Conservation (phyloP, 257 asterid species). For the Solanum ossicruentum region DNA sequence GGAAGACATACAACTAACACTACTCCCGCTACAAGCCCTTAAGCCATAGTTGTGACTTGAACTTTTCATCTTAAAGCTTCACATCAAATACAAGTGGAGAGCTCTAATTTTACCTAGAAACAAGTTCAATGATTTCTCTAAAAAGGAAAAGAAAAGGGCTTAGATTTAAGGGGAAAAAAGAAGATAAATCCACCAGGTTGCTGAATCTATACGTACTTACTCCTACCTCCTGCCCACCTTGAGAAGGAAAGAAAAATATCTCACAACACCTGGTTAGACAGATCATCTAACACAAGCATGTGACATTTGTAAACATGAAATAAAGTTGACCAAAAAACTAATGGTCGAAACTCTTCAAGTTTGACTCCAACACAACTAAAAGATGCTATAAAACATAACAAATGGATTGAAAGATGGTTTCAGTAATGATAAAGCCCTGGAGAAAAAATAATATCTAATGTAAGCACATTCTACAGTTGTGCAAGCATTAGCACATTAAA, state of each 20-base stretch:
- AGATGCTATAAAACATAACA: background rate
- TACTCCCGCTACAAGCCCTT: background rate
- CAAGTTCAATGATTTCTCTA: background rate
- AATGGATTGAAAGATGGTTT: background rate
- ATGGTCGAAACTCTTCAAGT: background rate
- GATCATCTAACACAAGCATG: background rate
- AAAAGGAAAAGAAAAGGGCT: background rate
- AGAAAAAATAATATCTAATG: no score
- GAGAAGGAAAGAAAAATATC: background rate
- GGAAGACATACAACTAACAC: background rate
- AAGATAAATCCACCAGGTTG: background rate
- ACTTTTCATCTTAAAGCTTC: background rate
- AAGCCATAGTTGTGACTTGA: background rate
- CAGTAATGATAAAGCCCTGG: background rate
- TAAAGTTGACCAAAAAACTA: background rate
- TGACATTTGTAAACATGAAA: background rate
- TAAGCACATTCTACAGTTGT: background rate
- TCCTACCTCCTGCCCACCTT: background rate
- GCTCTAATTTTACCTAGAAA: background rate
- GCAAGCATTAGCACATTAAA: no score
- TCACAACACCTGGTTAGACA: background rate
- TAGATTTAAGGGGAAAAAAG: background rate
- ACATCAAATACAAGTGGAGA: background rate
- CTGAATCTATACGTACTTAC: background rate
- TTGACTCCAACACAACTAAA: background rate